phyloP scores from a whole-genome alignment of 225 moss, liverwort and hornwort species.

The Sphagnum tenellum region DNA sequence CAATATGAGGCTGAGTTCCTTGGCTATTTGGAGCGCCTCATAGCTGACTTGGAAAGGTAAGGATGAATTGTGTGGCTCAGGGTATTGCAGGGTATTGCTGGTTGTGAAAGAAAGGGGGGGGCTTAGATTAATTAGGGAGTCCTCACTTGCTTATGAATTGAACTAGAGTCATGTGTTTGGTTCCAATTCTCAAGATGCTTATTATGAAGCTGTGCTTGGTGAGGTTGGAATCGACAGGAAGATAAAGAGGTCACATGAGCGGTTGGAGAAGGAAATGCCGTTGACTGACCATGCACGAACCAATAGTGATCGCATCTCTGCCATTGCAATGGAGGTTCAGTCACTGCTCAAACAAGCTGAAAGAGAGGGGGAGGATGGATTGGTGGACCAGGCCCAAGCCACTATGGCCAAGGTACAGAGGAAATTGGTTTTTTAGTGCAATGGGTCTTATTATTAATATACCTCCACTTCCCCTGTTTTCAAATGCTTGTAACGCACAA shows the following conservation, averaged over 20 bases:
- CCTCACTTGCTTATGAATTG: too few species aligned
- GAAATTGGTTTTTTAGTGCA: neutral
- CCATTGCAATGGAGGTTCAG: slow-evolving; percentile 95
- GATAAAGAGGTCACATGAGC: slow-evolving; percentile 93
- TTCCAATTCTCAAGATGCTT: too few species aligned
- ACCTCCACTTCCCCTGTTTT: neutral
- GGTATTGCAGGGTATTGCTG: too few species aligned
- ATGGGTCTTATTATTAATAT: neutral
- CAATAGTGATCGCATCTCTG: slow-evolving; percentile 88
- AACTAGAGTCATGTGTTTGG: too few species aligned
- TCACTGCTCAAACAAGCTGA: slow-evolving; percentile 85
- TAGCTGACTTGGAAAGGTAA: slow-evolving; percentile 87
- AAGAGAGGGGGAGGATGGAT: slow-evolving; percentile 89
- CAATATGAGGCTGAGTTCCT: slow-evolving; percentile 88
- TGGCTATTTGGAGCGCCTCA: slow-evolving; percentile 84
- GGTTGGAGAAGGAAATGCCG: slow-evolving; percentile 95
- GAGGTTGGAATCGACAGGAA: slow-evolving; percentile 39
- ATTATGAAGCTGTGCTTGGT: too few species aligned
- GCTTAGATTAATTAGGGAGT: too few species aligned
- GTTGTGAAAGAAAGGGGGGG: too few species aligned
- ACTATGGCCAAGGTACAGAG: slow-evolving; percentile 68
- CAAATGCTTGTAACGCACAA: neutral
- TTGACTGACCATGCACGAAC: slow-evolving; percentile 80
- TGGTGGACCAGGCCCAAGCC: slow-evolving; percentile 87
- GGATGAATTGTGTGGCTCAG: neutral